Percentiles rank a stretch among this genome's conserved stretches.
phyloP scores from a whole-genome alignment of 108 stramenopile species.

The Nitzschia putrida region DNA sequence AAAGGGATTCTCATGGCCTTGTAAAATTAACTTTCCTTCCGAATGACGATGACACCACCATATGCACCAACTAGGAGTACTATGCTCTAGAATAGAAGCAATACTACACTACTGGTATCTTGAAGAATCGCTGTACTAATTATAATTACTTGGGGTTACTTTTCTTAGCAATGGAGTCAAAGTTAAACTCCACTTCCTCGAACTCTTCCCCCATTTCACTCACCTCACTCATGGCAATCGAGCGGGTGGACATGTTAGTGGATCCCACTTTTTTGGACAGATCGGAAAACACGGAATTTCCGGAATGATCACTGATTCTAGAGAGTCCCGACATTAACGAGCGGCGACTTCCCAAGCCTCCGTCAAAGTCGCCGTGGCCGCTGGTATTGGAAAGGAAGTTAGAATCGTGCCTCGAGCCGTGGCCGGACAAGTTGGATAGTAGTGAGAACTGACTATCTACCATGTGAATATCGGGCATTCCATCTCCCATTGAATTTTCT shows the following conservation, averaged over 20 bases:
- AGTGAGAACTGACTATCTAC: constrained; percentile 41
- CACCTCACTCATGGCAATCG: constrained; percentile 54
- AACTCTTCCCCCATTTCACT: constrained; percentile 32
- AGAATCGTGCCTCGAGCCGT: constrained; percentile 17
- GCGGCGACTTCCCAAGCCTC: constrained; percentile 38
- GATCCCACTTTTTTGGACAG: constrained; percentile 39
- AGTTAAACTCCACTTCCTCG: constrained; percentile 28
- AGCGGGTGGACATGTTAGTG: constrained; percentile 46
- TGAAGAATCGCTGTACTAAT: too few species aligned
- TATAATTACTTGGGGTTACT: not conserved
- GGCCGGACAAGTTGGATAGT: constrained; percentile 34
- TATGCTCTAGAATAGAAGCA: too few species aligned
- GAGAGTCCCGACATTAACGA: constrained; percentile 61
- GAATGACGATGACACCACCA: too few species aligned
- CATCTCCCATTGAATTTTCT: constrained; percentile 15
- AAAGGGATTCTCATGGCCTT: too few species aligned
- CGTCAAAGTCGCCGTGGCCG: constrained; percentile 8
- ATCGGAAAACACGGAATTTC: constrained; percentile 43
- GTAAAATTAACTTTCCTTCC: too few species aligned
- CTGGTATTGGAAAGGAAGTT: constrained; percentile 1
- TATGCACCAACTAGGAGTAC: too few species aligned
- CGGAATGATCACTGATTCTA: constrained; percentile 41
- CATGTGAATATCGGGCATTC: constrained; percentile 56
- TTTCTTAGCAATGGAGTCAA: constrained; percentile 11
- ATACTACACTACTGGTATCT: too few species aligned